Conservation (phyloP, 768 basidiomycete genomes). For the Tylopilus vinaceipallidus region DNA sequence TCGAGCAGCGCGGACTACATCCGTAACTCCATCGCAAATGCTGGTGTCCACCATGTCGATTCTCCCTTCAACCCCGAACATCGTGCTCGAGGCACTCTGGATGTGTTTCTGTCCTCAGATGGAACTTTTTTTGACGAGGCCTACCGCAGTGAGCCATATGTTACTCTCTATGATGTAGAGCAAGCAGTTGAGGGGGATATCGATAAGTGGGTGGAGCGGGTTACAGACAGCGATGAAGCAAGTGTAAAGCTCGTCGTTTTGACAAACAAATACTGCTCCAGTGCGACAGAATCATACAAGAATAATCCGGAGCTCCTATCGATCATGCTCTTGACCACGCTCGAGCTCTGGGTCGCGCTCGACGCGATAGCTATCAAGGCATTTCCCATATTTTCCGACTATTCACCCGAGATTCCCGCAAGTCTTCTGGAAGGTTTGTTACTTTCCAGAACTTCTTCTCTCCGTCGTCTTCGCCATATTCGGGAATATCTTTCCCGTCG, state of each 20-base stretch:
- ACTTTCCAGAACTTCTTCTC: constrained; percentile 24
- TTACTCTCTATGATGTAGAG: constrained; percentile 39
- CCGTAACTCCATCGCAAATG: constrained; percentile 9
- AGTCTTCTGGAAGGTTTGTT: constrained; percentile 28
- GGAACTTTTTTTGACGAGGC: constrained; percentile 12
- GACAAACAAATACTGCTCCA: constrained; percentile 26
- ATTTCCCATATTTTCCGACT: constrained; percentile 29
- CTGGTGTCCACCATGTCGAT: too few relatives aligned
- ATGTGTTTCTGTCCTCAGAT: constrained; percentile 16
- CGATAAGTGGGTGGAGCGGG: constrained; percentile 33
- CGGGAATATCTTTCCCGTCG: constrained; percentile 35
- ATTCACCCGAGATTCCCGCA: constrained; percentile 34
- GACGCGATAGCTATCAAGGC: constrained; percentile 24
- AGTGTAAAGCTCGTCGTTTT: constrained; percentile 23
- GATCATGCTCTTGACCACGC: constrained; percentile 38
- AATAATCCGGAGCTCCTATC: constrained; percentile 40
- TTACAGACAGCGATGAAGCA: constrained; percentile 5
- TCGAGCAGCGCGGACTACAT: constrained; percentile 30
- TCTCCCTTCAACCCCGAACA: constrained; percentile 2
- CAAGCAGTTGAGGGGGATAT: constrained; percentile 28
- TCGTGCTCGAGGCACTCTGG: constrained; percentile 11
- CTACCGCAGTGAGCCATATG: constrained; percentile 8
- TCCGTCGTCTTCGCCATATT: constrained; percentile 29
- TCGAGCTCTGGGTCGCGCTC: constrained; percentile 40
- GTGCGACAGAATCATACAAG: constrained; percentile 28